These are phyloP conservation scores for Tetracladium setigerum DNA, from an alignment of 495 filamentous ascomycete species.

Conservation along the genomic window DNA sequence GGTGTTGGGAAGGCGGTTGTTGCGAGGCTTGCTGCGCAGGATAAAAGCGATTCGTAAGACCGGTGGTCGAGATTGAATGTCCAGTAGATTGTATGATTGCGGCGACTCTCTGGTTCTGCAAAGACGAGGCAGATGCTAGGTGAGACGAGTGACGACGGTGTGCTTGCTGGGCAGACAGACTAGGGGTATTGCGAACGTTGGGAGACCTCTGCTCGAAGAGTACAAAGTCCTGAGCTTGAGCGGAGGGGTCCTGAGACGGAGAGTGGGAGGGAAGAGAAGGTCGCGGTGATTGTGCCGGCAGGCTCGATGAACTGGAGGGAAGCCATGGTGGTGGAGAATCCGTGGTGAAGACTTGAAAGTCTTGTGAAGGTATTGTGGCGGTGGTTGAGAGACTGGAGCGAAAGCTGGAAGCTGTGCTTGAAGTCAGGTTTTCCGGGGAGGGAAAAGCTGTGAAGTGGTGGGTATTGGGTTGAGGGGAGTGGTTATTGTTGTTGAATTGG, in stretches of 20 bases:
- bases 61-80: conserved; percentile 47
- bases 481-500: conserved; percentile 26
- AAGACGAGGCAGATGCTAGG: conserved; percentile 28
- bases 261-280: conserved; percentile 3
- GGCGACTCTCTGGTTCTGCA: conserved; percentile 50
- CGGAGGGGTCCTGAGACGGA: conserved; percentile 25
- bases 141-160: conserved; percentile 34
- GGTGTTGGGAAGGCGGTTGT: too few relatives aligned
- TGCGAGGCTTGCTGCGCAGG: conserved; percentile 30
- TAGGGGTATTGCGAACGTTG: conserved; percentile 37
- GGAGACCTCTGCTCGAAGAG: conserved; percentile 26
- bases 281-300: conserved; percentile 50
- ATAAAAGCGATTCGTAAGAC: conserved; percentile 49
- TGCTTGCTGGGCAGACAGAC: conserved; percentile 31
- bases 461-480: conserved; percentile 48
- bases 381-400: conserved; percentile 36
- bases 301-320: conserved; percentile 51
- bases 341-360: conserved; percentile 53
- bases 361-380: conserved; percentile 43
- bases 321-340: conserved; percentile 52
- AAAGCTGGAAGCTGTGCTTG: conserved; percentile 38
- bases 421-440: conserved; percentile 48
- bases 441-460: conserved; percentile 44
- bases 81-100: conserved; percentile 53
- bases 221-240: conserved; percentile 31